phyloP scores from a whole-genome alignment of 768 basidiomycete genomes.

The Rhizopogon sp. region DNA sequence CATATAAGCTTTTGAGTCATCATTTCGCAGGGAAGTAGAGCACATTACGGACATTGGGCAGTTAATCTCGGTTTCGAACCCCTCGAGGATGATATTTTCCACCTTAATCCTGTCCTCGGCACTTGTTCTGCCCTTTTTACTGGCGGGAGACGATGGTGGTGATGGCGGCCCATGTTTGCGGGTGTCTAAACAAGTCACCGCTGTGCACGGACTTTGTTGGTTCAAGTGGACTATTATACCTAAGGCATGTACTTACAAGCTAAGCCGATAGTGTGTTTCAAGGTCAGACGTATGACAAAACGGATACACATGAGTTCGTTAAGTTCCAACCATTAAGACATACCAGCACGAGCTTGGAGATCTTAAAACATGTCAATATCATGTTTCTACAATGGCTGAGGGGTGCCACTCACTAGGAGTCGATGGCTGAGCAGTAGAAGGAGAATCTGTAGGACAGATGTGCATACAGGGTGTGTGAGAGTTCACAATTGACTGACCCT shows the following conservation, averaged over 20 bases:
- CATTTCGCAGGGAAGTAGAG: background rate
- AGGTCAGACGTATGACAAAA: too few relatives aligned
- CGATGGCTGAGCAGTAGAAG: background rate
- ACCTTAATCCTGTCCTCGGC: constrained; percentile 9
- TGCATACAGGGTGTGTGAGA: background rate
- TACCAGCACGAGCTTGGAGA: background rate
- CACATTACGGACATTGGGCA: constrained; percentile 62
- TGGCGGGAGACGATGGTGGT: constrained; percentile 7
- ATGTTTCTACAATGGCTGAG: background rate
- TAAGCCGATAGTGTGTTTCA: background rate
- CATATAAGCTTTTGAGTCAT: background rate
- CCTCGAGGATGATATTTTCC: constrained; percentile 29
- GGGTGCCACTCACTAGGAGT: background rate
- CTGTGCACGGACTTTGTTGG: background rate
- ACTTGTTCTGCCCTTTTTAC: constrained; percentile 44
- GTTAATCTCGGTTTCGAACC: constrained; percentile 59
- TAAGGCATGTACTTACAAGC: background rate
- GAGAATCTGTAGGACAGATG: background rate
- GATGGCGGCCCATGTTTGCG: constrained; percentile 4
- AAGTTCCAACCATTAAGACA: background rate
- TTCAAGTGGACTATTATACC: too few relatives aligned
- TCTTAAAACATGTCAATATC: background rate
- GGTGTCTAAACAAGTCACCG: background rate
- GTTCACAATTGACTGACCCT: background rate
- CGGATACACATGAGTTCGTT: background rate